Conservation (phyloP, 306 rosid genomes). For the Malus fusca region DNA sequence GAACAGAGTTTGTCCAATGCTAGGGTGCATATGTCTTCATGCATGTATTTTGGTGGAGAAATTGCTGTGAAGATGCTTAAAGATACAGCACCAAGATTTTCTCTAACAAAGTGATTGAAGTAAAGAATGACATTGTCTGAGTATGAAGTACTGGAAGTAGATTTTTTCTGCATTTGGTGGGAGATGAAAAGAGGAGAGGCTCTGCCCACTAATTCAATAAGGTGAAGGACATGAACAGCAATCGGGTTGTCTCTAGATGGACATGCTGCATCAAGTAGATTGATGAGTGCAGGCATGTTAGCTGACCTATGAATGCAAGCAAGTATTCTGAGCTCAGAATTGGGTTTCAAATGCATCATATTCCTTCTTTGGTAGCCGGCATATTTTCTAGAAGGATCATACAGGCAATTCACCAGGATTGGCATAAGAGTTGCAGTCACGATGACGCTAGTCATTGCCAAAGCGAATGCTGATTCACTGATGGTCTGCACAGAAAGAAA, state of each 20-base stretch:
- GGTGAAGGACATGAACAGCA: slow-evolving; percentile 33
- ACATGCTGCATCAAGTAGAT: slow-evolving; percentile 29
- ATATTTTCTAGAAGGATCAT: slow-evolving; percentile 49
- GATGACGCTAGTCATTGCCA: slow-evolving; percentile 15
- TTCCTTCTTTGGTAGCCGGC: slow-evolving; percentile 41
- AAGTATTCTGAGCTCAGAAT: slow-evolving; percentile 25
- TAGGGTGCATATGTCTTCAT: slow-evolving; percentile 40
- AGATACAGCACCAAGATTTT: slow-evolving; percentile 7
- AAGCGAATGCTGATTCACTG: not conserved
- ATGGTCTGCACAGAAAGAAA: slow-evolving; percentile 20
- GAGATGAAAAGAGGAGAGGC: slow-evolving; percentile 36
- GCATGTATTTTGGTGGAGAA: slow-evolving; percentile 35
- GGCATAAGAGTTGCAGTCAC: slow-evolving; percentile 25
- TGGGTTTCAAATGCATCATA: slow-evolving; percentile 17
- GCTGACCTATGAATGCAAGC: slow-evolving; percentile 31
- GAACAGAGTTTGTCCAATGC: slow-evolving; percentile 44
- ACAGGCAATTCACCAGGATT: slow-evolving; percentile 23
- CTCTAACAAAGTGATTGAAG: slow-evolving; percentile 28
- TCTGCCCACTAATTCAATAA: slow-evolving; percentile 44
- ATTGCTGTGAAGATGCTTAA: slow-evolving; percentile 39
- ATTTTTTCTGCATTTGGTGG: slow-evolving; percentile 26
- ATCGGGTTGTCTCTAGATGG: slow-evolving; percentile 35
- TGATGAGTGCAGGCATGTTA: slow-evolving; percentile 23
- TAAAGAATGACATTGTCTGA: slow-evolving; percentile 34
- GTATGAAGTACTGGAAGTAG: slow-evolving; percentile 22